phyloP scores from a whole-genome alignment of 202 grass and related monocot genomes.

The Tripidium arundinaceum region DNA sequence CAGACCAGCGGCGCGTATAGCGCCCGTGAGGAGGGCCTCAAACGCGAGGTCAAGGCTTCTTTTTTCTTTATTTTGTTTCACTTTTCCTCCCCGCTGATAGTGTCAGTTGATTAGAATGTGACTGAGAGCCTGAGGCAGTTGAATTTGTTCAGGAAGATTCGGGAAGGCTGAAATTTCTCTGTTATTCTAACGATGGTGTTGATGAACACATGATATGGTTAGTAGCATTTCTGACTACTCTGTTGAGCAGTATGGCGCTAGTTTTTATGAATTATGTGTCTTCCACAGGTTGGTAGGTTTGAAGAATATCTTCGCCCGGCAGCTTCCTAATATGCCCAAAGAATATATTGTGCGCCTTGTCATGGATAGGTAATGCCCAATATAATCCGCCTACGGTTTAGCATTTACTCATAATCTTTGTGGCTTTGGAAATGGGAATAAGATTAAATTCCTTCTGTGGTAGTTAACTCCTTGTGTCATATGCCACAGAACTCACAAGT shows the following conservation, averaged over 20 bases:
- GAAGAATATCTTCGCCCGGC: slow-evolving; percentile 98
- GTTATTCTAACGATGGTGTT: slow-evolving; percentile 90
- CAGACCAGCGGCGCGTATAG: slow-evolving; percentile 95
- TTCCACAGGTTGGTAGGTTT: slow-evolving; percentile 84
- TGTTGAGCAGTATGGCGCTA: neutral
- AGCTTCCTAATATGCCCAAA: slow-evolving; percentile 99
- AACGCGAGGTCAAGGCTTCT: slow-evolving; percentile 63
- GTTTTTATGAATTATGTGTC: slow-evolving; percentile 13
- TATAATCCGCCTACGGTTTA: neutral
- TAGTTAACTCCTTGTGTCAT: slow-evolving; percentile 11
- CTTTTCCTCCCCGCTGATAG: neutral
- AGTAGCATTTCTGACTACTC: neutral
- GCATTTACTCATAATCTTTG: neutral
- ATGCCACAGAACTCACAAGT: slow-evolving; percentile 91
- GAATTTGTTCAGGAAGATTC: slow-evolving; percentile 69
- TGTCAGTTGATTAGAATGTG: neutral
- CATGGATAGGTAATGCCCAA: slow-evolving; percentile 79
- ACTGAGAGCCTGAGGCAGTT: slow-evolving; percentile 17
- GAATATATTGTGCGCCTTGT: slow-evolving; percentile 97
- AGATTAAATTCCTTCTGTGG: slow-evolving; percentile 5
- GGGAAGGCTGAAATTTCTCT: slow-evolving; percentile 80
- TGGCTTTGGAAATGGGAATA: neutral
- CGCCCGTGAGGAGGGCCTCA: slow-evolving; percentile 90
- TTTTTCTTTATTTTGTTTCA: neutral
- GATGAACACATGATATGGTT: slow-evolving; percentile 99